phyloP scores from a whole-genome alignment of 108 stramenopile species.

The Pseudonitzschia multiseries region DNA sequence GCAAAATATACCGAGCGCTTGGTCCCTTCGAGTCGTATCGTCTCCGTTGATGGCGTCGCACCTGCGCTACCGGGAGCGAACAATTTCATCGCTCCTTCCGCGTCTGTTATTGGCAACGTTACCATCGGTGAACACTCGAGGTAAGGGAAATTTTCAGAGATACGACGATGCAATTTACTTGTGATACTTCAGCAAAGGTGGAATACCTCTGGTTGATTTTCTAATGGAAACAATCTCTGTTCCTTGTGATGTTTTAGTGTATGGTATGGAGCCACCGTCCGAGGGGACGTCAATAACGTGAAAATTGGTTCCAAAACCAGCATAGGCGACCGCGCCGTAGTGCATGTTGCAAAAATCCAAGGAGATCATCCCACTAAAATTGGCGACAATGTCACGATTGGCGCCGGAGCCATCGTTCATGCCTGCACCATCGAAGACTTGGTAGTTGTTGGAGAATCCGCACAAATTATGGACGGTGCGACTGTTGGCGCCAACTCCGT shows the following conservation, averaged over 20 bases:
- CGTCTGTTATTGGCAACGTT: slow-evolving; percentile 81
- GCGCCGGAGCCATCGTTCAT: slow-evolving; percentile 85
- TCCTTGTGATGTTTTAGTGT: slow-evolving; percentile 39
- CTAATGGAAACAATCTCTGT: background rate
- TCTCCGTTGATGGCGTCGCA: slow-evolving; percentile 78
- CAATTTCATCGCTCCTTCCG: slow-evolving; percentile 81
- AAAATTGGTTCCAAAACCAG: slow-evolving; percentile 81
- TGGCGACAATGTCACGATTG: slow-evolving; percentile 85
- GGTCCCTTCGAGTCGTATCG: slow-evolving; percentile 87
- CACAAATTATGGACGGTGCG: slow-evolving; percentile 92
- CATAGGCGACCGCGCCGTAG: slow-evolving; percentile 90
- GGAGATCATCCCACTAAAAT: slow-evolving; percentile 86
- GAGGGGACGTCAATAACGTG: slow-evolving; percentile 83
- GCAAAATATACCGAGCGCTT: slow-evolving; percentile 79
- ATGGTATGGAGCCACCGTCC: slow-evolving; percentile 87
- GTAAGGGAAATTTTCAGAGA: slow-evolving; percentile 17
- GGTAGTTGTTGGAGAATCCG: slow-evolving; percentile 77
- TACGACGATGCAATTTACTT: background rate
- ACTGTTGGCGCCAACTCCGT: slow-evolving; percentile 73
- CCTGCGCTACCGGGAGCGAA: slow-evolving; percentile 62
- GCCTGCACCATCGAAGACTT: slow-evolving; percentile 86
- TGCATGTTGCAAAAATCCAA: slow-evolving; percentile 94
- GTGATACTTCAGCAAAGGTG: background rate
- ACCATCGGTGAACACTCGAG: slow-evolving; percentile 67
- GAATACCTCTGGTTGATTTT: background rate